Conservation (phyloP, 2,329 filamentous ascomycete species). For the Hypoxylon sp. region DNA sequence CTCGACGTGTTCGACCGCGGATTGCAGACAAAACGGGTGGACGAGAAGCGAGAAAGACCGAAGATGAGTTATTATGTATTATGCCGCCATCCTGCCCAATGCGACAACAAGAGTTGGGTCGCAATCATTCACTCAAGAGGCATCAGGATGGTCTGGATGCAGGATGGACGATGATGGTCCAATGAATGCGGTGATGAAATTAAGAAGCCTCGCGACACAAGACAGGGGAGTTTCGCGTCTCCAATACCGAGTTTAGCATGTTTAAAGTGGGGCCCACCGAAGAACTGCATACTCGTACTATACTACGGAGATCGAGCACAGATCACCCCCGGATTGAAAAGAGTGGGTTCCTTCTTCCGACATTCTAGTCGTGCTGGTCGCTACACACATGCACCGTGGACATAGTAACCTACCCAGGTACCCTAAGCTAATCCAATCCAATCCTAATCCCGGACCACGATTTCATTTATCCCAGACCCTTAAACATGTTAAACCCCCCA, state of each 20-base stretch:
- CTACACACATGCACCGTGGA: too few relatives aligned
- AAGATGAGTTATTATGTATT: slow-evolving; percentile 51
- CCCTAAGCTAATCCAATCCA: too few relatives aligned
- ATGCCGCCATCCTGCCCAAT: slow-evolving; percentile 52
- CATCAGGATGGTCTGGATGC: slow-evolving; percentile 38
- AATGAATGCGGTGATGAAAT: slow-evolving; percentile 44
- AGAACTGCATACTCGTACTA: not conserved
- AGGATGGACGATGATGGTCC: slow-evolving; percentile 41
- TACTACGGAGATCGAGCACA: slow-evolving; percentile 21
- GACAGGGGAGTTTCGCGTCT: slow-evolving; percentile 30
- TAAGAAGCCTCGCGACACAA: slow-evolving; percentile 42
- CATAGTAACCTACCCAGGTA: too few relatives aligned
- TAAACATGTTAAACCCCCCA: slow-evolving; percentile 17
- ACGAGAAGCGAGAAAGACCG: slow-evolving; percentile 48
- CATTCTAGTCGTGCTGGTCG: too few relatives aligned
- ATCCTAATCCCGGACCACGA: not conserved
- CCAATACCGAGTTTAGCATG: slow-evolving; percentile 7
- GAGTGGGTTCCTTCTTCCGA: slow-evolving; percentile 10
- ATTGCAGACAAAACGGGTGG: slow-evolving; percentile 46
- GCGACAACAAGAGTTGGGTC: slow-evolving; percentile 51
- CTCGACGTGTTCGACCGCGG: slow-evolving; percentile 46
- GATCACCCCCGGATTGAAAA: slow-evolving; percentile 41
- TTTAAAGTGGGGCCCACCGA: not conserved
- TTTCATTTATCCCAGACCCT: slow-evolving; percentile 1
- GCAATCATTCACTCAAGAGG: slow-evolving; percentile 45